A percentile compares a stretch with the other conserved stretches of the same genome.
These are phyloP conservation scores for Aspergillus sclerotioniger DNA, from an alignment of 495 filamentous ascomycete genomes.

Conservation along the genomic window DNA sequence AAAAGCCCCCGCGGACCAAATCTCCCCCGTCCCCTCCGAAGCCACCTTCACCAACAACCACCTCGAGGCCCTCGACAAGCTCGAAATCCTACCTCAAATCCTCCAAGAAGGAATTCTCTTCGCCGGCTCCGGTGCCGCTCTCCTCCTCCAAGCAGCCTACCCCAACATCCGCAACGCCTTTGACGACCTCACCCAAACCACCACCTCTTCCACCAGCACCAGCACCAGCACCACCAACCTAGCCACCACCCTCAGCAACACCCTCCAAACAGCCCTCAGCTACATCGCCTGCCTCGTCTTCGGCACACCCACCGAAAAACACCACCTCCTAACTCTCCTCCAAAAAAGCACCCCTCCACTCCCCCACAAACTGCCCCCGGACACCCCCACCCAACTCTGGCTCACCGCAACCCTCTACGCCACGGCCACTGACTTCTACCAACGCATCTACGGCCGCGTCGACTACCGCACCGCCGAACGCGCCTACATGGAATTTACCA, in stretches of 20 bases:
- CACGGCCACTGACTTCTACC: slow-evolving; percentile 44
- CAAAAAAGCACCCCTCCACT: slow-evolving; percentile 26
- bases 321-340: slow-evolving; percentile 30
- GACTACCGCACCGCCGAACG: slow-evolving; percentile 37
- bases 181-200: slow-evolving; percentile 11
- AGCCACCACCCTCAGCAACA: slow-evolving; percentile 32
- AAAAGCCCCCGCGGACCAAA: slow-evolving; percentile 23
- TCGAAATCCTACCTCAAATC: slow-evolving; percentile 39
- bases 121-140: slow-evolving; percentile 35
- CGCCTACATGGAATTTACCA: slow-evolving; percentile 36
- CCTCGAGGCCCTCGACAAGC: slow-evolving; percentile 33
- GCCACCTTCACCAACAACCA: slow-evolving; percentile 10
- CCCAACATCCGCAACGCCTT: slow-evolving; percentile 26
- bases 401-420: slow-evolving; percentile 41
- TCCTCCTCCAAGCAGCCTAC: slow-evolving; percentile 41
- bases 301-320: slow-evolving; percentile 34
- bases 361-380: slow-evolving; percentile 21
- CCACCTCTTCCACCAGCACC: neutral
- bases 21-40: slow-evolving; percentile 13
- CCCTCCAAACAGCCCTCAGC: slow-evolving; percentile 35
- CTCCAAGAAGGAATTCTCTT: slow-evolving; percentile 41
- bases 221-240: slow-evolving; percentile 22
- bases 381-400: slow-evolving; percentile 35
- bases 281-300: slow-evolving; percentile 43
- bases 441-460: slow-evolving; percentile 40